Conservation (phyloP, 2,329 filamentous ascomycete species). For the Chaetothyriales sp. region DNA sequence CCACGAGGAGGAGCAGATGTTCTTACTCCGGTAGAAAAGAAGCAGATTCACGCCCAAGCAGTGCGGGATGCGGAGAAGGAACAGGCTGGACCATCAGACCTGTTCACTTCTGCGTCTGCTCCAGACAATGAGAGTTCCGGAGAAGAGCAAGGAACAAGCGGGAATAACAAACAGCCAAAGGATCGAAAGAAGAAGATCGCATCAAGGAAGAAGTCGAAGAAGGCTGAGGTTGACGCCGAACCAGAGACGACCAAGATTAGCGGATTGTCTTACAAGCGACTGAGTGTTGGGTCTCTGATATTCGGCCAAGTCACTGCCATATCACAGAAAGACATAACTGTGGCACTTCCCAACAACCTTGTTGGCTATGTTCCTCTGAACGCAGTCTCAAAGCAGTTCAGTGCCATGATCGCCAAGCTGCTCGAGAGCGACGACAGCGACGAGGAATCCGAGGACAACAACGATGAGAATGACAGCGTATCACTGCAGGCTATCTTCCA, state of each 20-base stretch:
- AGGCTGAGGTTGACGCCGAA: conserved; percentile 34
- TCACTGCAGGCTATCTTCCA: conserved; percentile 62
- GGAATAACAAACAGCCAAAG: conserved; percentile 17
- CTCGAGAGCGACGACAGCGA: conserved; percentile 45
- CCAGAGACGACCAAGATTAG: conserved; percentile 53
- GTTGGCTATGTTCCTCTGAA: conserved; percentile 79
- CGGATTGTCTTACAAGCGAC: conserved; percentile 76
- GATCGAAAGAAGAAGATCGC: conserved; percentile 23
- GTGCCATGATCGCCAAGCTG: conserved; percentile 54
- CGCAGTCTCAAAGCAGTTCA: conserved; percentile 72
- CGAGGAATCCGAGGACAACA: conserved; percentile 40
- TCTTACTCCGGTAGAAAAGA: conserved; percentile 83
- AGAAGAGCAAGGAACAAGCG: conserved; percentile 17
- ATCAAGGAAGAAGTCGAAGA: conserved; percentile 25
- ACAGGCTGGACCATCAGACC: conserved; percentile 35
- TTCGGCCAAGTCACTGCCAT: conserved; percentile 76
- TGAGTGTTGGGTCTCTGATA: conserved; percentile 72
- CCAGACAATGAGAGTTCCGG: neutral
- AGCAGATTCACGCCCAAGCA: conserved; percentile 88
- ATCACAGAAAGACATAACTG: conserved; percentile 59
- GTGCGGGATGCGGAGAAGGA: conserved; percentile 85
- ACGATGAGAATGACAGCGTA: conserved; percentile 39
- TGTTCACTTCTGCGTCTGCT: conserved; percentile 19
- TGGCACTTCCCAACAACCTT: conserved; percentile 85
- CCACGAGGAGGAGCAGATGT: conserved; percentile 83